These are phyloP conservation scores for Crataegus laevigata DNA, from an alignment of 306 rosid species.

Conservation along the genomic window DNA sequence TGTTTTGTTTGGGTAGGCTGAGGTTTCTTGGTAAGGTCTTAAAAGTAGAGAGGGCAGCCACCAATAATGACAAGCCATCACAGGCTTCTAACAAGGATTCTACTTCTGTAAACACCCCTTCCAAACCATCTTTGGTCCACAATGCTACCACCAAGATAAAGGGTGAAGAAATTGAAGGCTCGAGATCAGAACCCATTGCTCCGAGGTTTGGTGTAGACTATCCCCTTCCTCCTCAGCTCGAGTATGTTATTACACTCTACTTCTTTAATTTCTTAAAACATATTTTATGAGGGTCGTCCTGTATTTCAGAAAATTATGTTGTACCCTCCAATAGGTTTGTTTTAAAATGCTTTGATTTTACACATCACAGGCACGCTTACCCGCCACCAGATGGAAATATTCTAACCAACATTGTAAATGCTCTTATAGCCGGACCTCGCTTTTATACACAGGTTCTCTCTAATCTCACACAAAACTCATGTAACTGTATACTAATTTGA, in stretches of 20 bases:
- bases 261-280: not conserved
- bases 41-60: slow-evolving; percentile 56
- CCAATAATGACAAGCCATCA: slow-evolving; percentile 19
- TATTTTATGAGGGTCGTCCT: not conserved
- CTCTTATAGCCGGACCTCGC: slow-evolving; percentile 91
- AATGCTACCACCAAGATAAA: slow-evolving; percentile 25
- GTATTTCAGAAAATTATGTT: not conserved
- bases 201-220: slow-evolving; percentile 83
- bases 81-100: slow-evolving; percentile 32
- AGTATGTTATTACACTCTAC: slow-evolving; percentile 39
- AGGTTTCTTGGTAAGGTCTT: slow-evolving; percentile 81
- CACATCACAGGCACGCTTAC: slow-evolving; percentile 69
- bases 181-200: slow-evolving; percentile 60
- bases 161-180: slow-evolving; percentile 21
- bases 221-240: slow-evolving; percentile 86
- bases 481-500: slow-evolving; percentile 12
- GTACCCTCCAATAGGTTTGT: not conserved
- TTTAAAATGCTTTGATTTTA: slow-evolving; percentile 14
- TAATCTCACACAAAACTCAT: slow-evolving; percentile 7
- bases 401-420: slow-evolving; percentile 82
- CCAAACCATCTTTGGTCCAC: slow-evolving; percentile 7
- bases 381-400: slow-evolving; percentile 98
- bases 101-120: slow-evolving; percentile 13
- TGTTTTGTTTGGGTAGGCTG: slow-evolving; percentile 42
- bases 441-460: slow-evolving; percentile 80